Evolutionary conservation across 495 filamentous ascomycete species (phyloP).

Genomic region (Staphylotrichum tortipilum): DNA sequence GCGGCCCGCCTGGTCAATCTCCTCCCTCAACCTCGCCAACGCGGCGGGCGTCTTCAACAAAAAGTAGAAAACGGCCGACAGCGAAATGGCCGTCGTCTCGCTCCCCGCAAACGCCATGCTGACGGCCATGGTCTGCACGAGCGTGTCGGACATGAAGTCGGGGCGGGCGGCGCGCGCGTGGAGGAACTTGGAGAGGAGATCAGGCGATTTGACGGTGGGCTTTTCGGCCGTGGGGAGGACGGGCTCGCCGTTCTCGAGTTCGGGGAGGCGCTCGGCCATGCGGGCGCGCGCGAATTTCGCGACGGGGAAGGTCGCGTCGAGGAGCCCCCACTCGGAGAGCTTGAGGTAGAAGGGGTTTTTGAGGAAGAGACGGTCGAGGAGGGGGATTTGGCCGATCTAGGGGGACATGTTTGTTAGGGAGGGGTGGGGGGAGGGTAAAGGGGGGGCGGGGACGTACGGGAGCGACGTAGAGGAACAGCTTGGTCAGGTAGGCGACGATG

Average conservation of each 20-base stretch:
- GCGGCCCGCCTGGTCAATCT: constrained; percentile 46
- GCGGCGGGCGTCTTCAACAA: constrained; percentile 45
- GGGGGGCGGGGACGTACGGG: constrained; percentile 40
- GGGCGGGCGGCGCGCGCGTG: constrained; percentile 50
- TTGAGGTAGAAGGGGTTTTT: constrained; percentile 53
- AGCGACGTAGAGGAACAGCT: constrained; percentile 50
- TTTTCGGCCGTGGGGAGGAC: constrained; percentile 29
- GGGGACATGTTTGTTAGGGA: not conserved
- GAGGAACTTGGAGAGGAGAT: constrained; percentile 53
- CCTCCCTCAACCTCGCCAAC: constrained; percentile 36
- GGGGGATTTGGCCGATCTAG: constrained; percentile 53
- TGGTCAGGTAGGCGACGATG: constrained; percentile 46
- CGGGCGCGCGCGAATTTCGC: constrained; percentile 51
- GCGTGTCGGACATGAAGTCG: constrained; percentile 56
- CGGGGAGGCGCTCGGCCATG: constrained; percentile 44
- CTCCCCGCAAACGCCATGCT: constrained; percentile 58
- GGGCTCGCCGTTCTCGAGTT: constrained; percentile 25
- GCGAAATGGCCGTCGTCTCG: constrained; percentile 56
- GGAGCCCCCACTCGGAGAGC: constrained; percentile 39
- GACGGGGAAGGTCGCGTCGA: constrained; percentile 52
- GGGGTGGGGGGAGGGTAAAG: constrained; percentile 19
- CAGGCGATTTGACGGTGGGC: constrained; percentile 41
- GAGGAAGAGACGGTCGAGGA: constrained; percentile 51
- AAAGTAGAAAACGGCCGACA: constrained; percentile 57
- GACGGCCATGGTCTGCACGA: constrained; percentile 57